Base-by-base conservation (phyloP, 2,329 filamentous ascomycete species). In the Chrysoporthe deuterocubensis region DNA sequence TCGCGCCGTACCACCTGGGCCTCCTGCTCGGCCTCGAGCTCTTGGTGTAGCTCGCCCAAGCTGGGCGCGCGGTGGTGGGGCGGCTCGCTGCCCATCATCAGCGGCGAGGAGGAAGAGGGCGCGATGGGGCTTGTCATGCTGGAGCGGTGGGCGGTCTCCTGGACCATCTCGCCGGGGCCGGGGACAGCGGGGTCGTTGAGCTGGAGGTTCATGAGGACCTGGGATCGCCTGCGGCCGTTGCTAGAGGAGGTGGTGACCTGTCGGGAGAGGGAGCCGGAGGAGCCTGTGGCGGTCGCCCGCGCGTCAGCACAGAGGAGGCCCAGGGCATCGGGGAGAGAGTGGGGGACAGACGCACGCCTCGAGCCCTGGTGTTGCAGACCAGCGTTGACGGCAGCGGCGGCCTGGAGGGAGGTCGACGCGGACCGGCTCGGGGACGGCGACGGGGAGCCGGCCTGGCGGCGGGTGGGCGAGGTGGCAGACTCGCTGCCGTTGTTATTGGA, bases 21-120 rank as follows among this genome's bases (percentile, higher is more conserved):
- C 75, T 94, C 91, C 76, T 93, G 91, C 79, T 94, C 91, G 64
- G 89, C 90, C 77, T 94, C 91, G 1, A 94, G 83, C 78, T 93
- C 90, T 75, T 94, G 91, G 72, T 94, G 91, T 54, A 94, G 85
- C 77, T 93, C 91, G 21, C 91, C 91, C 70, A 94, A 78, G 75
- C 91, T 93, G 2, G 90, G 90, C 0, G 89, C 81, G 61, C 91
- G 84, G 71, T 88, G 86, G 74, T 92, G 90, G 72, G 88, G 85
- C 18, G 88, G 86, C 72, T 89, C 87, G 44, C 79, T 76, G 52
- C 73, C 76, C 65, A 79, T 74, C 62, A 82, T 76, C 8, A 85
- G 83, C 11, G 85, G 68, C n/a, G 68, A 70, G 16, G 62, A 67
- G n/a, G 64, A 46, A 6, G 59, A 58, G 7, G 59, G 66, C 5